phyloP scores from a whole-genome alignment of 179 eudicot species.

The Silene coronaria region DNA sequence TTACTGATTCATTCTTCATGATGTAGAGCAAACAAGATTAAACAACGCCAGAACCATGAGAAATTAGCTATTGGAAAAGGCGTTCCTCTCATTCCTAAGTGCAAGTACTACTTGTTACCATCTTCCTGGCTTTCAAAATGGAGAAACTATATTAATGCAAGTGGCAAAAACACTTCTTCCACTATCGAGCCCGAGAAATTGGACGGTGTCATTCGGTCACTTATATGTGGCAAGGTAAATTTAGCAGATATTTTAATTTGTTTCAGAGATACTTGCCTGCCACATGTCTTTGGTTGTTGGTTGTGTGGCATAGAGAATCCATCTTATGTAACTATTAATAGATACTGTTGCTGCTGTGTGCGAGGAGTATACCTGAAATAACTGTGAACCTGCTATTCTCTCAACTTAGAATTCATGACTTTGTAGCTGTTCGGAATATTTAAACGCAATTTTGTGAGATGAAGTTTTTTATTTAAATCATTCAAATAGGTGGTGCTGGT shows the following conservation, averaged over 20 bases:
- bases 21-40: slow-evolving; percentile 75
- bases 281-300: not conserved
- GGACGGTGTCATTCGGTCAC: slow-evolving; percentile 39
- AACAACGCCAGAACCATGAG: slow-evolving; percentile 86
- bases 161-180: slow-evolving; percentile 60
- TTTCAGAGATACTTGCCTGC: not conserved
- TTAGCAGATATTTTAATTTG: slow-evolving; percentile 12
- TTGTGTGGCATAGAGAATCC: not conserved
- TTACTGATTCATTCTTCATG: slow-evolving; percentile 28
- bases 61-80: slow-evolving; percentile 67
- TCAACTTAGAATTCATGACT: not conserved
- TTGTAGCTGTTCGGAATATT: not conserved
- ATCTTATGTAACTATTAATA: not conserved
- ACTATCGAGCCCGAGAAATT: slow-evolving; percentile 58
- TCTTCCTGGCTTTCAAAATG: slow-evolving; percentile 84
- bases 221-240: slow-evolving; percentile 66
- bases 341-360: not conserved
- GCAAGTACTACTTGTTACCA: slow-evolving; percentile 75
- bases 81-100: slow-evolving; percentile 39
- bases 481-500: not conserved
- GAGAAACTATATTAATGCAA: slow-evolving; percentile 65
- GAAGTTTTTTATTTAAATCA: not conserved
- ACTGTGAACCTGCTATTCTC: not conserved
- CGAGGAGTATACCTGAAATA: not conserved
- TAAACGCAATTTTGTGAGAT: not conserved